Conservation (phyloP, 371 early-diverging fungal species). For the Rhizopus arrhizus region DNA sequence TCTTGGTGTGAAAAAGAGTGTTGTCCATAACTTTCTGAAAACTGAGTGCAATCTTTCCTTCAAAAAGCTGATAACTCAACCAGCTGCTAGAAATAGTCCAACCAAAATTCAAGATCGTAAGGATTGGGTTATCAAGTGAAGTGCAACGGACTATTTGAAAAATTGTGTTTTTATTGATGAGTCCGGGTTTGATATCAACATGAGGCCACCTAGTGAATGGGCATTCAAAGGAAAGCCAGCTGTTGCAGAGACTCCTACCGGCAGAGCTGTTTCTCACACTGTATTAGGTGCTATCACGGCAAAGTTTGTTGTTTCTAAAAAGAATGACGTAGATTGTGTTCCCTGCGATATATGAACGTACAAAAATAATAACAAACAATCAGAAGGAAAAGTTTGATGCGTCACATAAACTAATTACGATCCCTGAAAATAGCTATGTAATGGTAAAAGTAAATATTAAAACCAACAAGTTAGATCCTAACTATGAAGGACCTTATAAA, state of each 20-base stretch:
- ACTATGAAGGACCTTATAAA: too few species aligned
- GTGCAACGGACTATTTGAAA: slow-evolving; percentile 9
- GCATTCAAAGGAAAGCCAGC: slow-evolving; percentile 14
- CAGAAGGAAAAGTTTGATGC: too few species aligned
- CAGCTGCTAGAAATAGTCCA: slow-evolving; percentile 21
- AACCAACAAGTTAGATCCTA: too few species aligned
- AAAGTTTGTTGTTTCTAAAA: slow-evolving; percentile 21
- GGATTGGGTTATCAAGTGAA: slow-evolving; percentile 19
- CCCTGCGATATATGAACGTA: too few species aligned
- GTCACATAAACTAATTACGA: too few species aligned
- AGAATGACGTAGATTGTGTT: too few species aligned
- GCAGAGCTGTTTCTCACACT: slow-evolving; percentile 12
- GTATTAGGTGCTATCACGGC: slow-evolving; percentile 13
- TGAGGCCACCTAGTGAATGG: slow-evolving; percentile 16
- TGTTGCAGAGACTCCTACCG: slow-evolving; percentile 9
- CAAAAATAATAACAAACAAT: too few species aligned
- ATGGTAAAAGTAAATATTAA: too few species aligned
- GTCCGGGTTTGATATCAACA: slow-evolving; percentile 11
- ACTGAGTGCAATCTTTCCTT: slow-evolving; percentile 23
- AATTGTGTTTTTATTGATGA: slow-evolving; percentile 14
- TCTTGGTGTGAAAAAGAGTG: slow-evolving; percentile 17
- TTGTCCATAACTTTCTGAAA: slow-evolving; percentile 20
- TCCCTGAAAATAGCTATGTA: too few species aligned
- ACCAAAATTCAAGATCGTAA: slow-evolving; percentile 10
- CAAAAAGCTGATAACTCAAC: slow-evolving; percentile 14